phyloP scores from a whole-genome alignment of 2,329 filamentous ascomycete genomes.

The Drechslerella dactyloides region DNA sequence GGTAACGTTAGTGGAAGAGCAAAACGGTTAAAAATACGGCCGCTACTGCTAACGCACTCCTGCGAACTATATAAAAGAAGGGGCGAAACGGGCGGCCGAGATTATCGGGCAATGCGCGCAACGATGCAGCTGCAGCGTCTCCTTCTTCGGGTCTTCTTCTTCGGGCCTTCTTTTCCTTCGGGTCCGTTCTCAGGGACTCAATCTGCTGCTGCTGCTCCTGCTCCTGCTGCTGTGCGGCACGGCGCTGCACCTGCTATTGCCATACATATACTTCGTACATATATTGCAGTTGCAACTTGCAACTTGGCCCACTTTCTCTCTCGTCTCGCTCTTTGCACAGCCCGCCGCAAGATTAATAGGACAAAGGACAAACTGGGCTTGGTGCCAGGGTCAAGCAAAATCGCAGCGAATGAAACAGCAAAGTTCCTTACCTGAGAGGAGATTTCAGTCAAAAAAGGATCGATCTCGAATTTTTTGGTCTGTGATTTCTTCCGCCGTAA shows the following conservation, averaged over 20 bases:
- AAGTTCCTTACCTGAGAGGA: conserved; percentile 3
- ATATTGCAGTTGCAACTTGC: background rate
- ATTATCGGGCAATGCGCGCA: background rate
- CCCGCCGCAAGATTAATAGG: conserved; percentile 4
- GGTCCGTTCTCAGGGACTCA: too few relatives aligned
- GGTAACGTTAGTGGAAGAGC: too few relatives aligned
- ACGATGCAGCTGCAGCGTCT: background rate
- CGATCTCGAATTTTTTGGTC: background rate
- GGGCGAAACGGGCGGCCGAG: background rate
- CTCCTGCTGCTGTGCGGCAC: too few relatives aligned
- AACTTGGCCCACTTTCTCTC: background rate
- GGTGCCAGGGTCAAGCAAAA: conserved; percentile 2
- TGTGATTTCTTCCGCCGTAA: background rate
- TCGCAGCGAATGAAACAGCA: conserved; percentile 3
- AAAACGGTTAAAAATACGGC: too few relatives aligned
- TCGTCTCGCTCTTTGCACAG: background rate
- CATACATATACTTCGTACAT: too few relatives aligned
- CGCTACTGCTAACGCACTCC: background rate
- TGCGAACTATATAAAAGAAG: background rate
- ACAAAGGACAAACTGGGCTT: conserved; percentile 2
- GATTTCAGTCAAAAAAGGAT: conserved; percentile 2
- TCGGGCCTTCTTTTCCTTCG: too few relatives aligned
- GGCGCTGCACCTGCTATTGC: background rate
- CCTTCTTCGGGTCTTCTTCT: background rate
- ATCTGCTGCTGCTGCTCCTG: too few relatives aligned